Conservation (phyloP, 345 rosid species). For the Camelina sativa region DNA sequence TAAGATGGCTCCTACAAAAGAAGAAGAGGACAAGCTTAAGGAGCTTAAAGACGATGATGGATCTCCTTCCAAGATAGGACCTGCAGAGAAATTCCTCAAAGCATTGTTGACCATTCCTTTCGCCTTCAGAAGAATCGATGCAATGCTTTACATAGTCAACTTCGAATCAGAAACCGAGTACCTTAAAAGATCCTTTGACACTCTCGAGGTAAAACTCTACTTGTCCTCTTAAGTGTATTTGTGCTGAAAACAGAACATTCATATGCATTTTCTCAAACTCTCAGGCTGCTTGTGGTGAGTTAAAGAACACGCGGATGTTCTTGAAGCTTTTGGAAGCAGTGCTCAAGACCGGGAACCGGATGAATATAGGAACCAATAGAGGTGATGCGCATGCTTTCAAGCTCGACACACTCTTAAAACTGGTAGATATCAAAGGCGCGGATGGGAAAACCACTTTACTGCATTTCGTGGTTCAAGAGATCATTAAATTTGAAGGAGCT, state of each 20-base stretch:
- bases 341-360: constrained; percentile 88
- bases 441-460: constrained; percentile 92
- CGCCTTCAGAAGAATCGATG: constrained; percentile 87
- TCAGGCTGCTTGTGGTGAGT: constrained; percentile 82
- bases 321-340: constrained; percentile 93
- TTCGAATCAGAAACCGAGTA: constrained; percentile 90
- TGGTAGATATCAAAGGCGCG: constrained; percentile 80
- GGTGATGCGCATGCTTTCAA: constrained; percentile 96
- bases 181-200: constrained; percentile 75
- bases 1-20: constrained; percentile 95
- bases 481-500: constrained; percentile 80
- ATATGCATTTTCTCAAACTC: constrained; percentile 4
- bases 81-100: constrained; percentile 93
- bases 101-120: constrained; percentile 81
- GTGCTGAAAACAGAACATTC: constrained; percentile 15
- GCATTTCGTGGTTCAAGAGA: constrained; percentile 95
- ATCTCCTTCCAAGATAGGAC: constrained; percentile 78
- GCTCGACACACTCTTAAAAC: constrained; percentile 90
- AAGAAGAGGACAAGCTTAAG: constrained; percentile 78
- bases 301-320: constrained; percentile 82
- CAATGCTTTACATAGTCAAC: constrained; percentile 86
- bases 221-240: background rate
- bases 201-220: constrained; percentile 60
- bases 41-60: constrained; percentile 64
- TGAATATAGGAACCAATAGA: constrained; percentile 93